These are phyloP conservation scores for Tylopilus vinaceipallidus DNA, from an alignment of 768 basidiomycete genomes.

Conservation along the genomic window DNA sequence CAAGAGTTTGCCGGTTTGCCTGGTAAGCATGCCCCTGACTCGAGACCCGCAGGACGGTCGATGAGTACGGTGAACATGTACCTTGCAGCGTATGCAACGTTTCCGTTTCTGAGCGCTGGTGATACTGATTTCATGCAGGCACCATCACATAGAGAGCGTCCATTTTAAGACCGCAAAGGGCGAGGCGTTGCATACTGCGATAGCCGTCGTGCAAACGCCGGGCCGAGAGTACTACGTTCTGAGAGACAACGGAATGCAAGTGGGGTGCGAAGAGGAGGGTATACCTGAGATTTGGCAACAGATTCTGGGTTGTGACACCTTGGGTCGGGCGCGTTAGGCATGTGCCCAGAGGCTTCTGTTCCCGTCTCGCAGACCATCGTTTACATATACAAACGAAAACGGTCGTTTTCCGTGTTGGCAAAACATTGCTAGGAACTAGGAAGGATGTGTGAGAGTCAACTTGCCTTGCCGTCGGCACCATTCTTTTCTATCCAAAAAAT, in stretches of 20 bases:
- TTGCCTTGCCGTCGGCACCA: too few relatives aligned
- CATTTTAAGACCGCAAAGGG: slow-evolving; percentile 53
- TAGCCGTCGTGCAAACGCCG: slow-evolving; percentile 72
- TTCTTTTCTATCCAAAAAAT: too few relatives aligned
- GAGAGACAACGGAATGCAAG: slow-evolving; percentile 73
- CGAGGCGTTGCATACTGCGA: slow-evolving; percentile 51
- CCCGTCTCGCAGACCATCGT: too few relatives aligned
- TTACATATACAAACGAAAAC: too few relatives aligned
- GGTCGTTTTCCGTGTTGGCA: too few relatives aligned
- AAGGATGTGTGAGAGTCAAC: too few relatives aligned
- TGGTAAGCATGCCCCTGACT: background rate
- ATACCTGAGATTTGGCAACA: slow-evolving; percentile 60
- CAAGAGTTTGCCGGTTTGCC: slow-evolving; percentile 62
- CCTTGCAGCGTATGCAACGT: slow-evolving; percentile 55
- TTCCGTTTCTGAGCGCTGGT: background rate
- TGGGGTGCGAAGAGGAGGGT: slow-evolving; percentile 76
- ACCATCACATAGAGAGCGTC: slow-evolving; percentile 75
- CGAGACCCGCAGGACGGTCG: slow-evolving; percentile 21
- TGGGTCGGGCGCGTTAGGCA: too few relatives aligned
- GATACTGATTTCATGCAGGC: slow-evolving; percentile 39
- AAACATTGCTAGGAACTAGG: too few relatives aligned
- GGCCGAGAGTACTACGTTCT: slow-evolving; percentile 66
- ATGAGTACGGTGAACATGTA: slow-evolving; percentile 56
- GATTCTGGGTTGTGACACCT: slow-evolving; percentile 47
- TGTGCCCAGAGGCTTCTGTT: too few relatives aligned